Evolutionary conservation across 2,329 filamentous ascomycete species (phyloP), one percentile per base, ranked within the genome.

Genomic region (Nothophoma quercina): DNA sequence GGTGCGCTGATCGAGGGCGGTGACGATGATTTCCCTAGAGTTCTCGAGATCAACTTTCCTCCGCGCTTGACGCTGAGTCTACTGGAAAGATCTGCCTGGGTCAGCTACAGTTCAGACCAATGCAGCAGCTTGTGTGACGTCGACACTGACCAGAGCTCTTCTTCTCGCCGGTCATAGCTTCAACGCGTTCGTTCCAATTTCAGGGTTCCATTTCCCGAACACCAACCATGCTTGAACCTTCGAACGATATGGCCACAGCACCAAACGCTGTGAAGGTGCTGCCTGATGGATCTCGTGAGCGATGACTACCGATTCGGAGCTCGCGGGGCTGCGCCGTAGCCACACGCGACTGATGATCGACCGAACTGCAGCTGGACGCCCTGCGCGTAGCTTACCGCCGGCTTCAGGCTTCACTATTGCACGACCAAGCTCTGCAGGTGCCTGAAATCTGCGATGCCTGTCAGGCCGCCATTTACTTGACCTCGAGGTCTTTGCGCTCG

Each of bases 381-480:
- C 45, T 43, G 41, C 44, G 35, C 34, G 25, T 45, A 36, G 41
- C 40, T 41, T 52, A 46, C 29, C 40, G 47, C 55, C 45, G 38
- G 43, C 47, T 46, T 39, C 61, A 71, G 64, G 67, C 68, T 64
- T 71, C 65, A 59, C 47, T 51, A 41, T 60, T 30, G 36, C 42
- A 25, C 40, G 36, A 43, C 22, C 33, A 33, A 48, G 43, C 18
- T 44, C 15, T 16, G 50, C 55, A 53, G 63, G 59, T 65, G 67
- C 68, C 67, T 69, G 60, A 56, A 43, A 26, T 36, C 23, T 53
- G 35, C 64, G 50, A 71, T 72, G 69, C 46, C 42, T 57, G 48
- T 59, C 60, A 72, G 65, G 63, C 64, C 67, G 59, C 62, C 53
- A 62, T 51, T 56, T 64, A 45, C 39, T 64, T 70, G 65, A 71